phyloP scores from a whole-genome alignment of 495 filamentous ascomycete genomes.

The Hapsidospora chrysogenum region DNA sequence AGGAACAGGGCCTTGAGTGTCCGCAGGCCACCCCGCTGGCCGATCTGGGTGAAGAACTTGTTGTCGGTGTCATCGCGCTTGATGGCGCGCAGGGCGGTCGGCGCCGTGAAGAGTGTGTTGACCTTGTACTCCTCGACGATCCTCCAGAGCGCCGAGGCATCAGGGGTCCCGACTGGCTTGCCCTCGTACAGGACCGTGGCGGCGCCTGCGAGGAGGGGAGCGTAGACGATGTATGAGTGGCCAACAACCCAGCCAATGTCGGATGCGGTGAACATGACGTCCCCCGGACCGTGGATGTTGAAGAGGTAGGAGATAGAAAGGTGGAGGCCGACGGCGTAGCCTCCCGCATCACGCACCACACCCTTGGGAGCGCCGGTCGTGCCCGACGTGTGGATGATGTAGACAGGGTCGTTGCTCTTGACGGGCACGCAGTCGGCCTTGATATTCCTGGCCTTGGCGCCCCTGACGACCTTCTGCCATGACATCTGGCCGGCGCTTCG shows the following conservation, averaged over 20 bases:
- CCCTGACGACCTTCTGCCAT: slow-evolving; percentile 63
- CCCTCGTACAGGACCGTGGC: slow-evolving; percentile 84
- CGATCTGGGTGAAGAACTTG: slow-evolving; percentile 39
- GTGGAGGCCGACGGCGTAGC: slow-evolving; percentile 74
- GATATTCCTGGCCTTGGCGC: slow-evolving; percentile 43
- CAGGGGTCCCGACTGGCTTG: slow-evolving; percentile 79
- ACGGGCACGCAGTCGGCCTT: slow-evolving; percentile 60
- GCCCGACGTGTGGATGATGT: slow-evolving; percentile 79
- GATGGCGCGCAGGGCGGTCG: slow-evolving; percentile 75
- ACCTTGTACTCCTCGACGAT: slow-evolving; percentile 73
- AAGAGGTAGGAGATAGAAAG: slow-evolving; percentile 68
- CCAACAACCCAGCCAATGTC: slow-evolving; percentile 80
- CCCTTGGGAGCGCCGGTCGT: slow-evolving; percentile 85
- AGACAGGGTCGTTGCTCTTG: slow-evolving; percentile 57
- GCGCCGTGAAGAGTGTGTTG: slow-evolving; percentile 71
- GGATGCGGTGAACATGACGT: slow-evolving; percentile 64
- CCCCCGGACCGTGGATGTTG: slow-evolving; percentile 58
- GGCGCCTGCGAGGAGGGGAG: slow-evolving; percentile 56
- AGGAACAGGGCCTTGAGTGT: slow-evolving; percentile 62
- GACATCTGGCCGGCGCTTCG: slow-evolving; percentile 51
- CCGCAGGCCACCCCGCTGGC: slow-evolving; percentile 46
- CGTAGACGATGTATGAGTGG: slow-evolving; percentile 76
- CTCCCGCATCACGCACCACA: slow-evolving; percentile 67
- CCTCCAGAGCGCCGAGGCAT: slow-evolving; percentile 77
- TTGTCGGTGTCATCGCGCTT: slow-evolving; percentile 70